These are phyloP conservation scores for Zasmidium cellare DNA, from an alignment of 2,329 filamentous ascomycete genomes.

Conservation along the genomic window DNA sequence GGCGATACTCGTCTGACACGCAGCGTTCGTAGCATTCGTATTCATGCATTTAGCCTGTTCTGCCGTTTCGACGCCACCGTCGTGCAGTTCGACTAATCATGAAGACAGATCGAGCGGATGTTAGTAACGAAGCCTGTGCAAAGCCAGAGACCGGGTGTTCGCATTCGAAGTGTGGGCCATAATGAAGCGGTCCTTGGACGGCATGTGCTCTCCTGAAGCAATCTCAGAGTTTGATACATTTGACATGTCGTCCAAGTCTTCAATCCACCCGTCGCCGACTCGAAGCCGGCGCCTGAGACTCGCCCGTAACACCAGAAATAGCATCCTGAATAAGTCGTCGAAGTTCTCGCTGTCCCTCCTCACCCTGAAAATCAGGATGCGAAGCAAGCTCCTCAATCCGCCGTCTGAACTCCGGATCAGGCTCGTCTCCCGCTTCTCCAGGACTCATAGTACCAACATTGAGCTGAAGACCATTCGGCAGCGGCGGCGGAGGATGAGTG, in stretches of 20 bases:
- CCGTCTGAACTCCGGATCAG: slow-evolving; percentile 79
- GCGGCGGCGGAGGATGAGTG: slow-evolving; percentile 54
- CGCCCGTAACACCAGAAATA: slow-evolving; percentile 63
- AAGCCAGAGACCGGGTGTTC: no score
- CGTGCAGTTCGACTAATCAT: neutral
- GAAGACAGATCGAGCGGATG: no score
- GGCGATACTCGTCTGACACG: neutral
- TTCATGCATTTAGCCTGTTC: neutral
- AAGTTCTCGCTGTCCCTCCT: slow-evolving; percentile 76
- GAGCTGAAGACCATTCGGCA: slow-evolving; percentile 75
- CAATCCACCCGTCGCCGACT: slow-evolving; percentile 20
- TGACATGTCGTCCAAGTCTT: no score
- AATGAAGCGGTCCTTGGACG: no score
- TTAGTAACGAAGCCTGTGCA: no score
- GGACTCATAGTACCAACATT: slow-evolving; percentile 71
- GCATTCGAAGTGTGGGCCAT: no score
- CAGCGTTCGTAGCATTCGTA: neutral
- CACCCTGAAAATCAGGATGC: slow-evolving; percentile 78
- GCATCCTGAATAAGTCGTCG: slow-evolving; percentile 79
- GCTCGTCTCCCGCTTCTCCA: slow-evolving; percentile 58
- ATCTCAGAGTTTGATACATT: no score
- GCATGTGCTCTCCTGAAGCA: no score
- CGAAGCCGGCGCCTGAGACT: slow-evolving; percentile 43
- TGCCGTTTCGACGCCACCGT: neutral
- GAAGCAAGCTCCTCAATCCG: slow-evolving; percentile 87